phyloP scores from a whole-genome alignment of 2,329 filamentous ascomycete species.

The Xylariaceae sp. region DNA sequence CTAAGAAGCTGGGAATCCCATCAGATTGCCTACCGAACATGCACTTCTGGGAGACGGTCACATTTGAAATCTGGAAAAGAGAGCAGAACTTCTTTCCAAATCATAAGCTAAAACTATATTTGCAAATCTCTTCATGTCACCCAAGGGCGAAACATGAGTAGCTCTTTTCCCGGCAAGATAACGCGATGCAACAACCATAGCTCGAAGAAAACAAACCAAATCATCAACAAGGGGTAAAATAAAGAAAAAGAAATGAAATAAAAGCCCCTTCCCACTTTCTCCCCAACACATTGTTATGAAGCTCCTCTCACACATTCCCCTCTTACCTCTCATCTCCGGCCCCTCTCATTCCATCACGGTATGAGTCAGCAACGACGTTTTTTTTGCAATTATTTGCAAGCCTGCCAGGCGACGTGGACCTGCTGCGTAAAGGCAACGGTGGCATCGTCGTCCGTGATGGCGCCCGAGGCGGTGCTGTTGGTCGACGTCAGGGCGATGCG shows the following conservation, averaged over 20 bases:
- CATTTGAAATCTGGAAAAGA: too few species aligned
- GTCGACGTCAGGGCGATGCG: slow-evolving; percentile 37
- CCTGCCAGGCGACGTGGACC: slow-evolving; percentile 37
- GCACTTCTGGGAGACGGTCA: too few species aligned
- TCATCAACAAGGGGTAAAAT: too few species aligned
- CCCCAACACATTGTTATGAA: not conserved
- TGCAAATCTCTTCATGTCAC: slow-evolving; percentile 8
- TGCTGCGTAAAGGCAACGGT: slow-evolving; percentile 41
- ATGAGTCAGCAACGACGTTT: too few species aligned
- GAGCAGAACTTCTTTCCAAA: slow-evolving; percentile 6
- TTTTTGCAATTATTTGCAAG: slow-evolving; percentile 23
- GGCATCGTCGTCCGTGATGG: slow-evolving; percentile 41
- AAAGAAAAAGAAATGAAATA: not conserved
- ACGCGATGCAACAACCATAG: slow-evolving; percentile 8
- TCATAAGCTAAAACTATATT: slow-evolving; percentile 11
- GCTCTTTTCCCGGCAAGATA: slow-evolving; percentile 5
- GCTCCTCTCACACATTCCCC: not conserved
- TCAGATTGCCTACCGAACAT: too few species aligned
- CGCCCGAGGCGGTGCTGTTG: slow-evolving; percentile 33
- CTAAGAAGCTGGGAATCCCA: too few species aligned
- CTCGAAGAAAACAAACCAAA: slow-evolving; percentile 4
- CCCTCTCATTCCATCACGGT: too few species aligned
- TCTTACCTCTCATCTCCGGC: too few species aligned
- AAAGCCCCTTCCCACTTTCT: not conserved
- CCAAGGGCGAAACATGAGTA: slow-evolving; percentile 5